phyloP scores from a whole-genome alignment of 2,329 filamentous ascomycete species.

The Scolecobasidium constrictum region DNA sequence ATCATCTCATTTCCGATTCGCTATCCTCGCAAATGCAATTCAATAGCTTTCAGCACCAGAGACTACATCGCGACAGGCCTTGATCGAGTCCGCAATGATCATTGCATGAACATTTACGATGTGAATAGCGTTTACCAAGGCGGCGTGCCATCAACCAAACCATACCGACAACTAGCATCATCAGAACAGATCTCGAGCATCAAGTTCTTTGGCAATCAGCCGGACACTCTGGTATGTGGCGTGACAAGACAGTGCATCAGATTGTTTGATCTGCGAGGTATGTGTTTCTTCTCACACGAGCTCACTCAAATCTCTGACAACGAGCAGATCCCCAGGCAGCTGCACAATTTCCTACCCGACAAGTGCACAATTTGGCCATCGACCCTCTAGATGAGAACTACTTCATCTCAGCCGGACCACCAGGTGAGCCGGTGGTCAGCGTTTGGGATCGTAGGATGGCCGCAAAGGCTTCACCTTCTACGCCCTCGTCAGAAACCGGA shows the following conservation, averaged over 20 bases:
- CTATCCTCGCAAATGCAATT: slow-evolving; percentile 67
- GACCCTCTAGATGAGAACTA: slow-evolving; percentile 75
- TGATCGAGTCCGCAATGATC: slow-evolving; percentile 71
- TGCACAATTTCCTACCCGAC: slow-evolving; percentile 41
- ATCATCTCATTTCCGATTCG: slow-evolving; percentile 61
- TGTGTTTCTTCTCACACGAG: slow-evolving; percentile 24
- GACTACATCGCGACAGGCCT: slow-evolving; percentile 64
- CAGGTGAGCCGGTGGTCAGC: slow-evolving; percentile 63
- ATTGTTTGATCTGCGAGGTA: slow-evolving; percentile 70
- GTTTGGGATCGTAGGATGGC: slow-evolving; percentile 60
- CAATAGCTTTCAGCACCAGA: slow-evolving; percentile 68
- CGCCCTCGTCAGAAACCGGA: slow-evolving; percentile 37
- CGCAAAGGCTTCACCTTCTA: slow-evolving; percentile 18
- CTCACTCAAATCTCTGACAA: slow-evolving; percentile 13
- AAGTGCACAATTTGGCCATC: slow-evolving; percentile 60
- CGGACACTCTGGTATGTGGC: slow-evolving; percentile 63
- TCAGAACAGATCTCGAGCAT: slow-evolving; percentile 70
- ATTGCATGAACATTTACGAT: slow-evolving; percentile 76
- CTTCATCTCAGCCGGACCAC: slow-evolving; percentile 64
- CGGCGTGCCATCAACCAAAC: slow-evolving; percentile 29
- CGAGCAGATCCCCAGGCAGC: slow-evolving; percentile 21
- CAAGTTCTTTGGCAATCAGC: slow-evolving; percentile 69
- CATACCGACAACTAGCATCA: slow-evolving; percentile 44
- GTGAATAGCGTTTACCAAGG: slow-evolving; percentile 45
- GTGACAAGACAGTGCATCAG: slow-evolving; percentile 66